Conservation (phyloP, 805 yeast species). For the Priceomyces fermenticarens region DNA sequence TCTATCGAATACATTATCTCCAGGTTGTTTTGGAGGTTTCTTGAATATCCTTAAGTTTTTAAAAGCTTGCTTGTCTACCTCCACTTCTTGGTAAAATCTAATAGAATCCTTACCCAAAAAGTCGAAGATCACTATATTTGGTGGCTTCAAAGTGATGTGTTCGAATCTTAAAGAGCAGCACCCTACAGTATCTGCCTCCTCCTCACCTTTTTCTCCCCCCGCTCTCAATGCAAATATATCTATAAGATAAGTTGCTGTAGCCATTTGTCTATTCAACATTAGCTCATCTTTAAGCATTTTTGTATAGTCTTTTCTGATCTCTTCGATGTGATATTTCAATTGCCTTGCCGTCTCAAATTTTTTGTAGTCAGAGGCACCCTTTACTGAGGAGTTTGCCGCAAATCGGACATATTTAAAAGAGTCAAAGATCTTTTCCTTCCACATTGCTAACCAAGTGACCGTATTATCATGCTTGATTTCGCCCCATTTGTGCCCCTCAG, state of each 20-base stretch:
- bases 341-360: conserved; percentile 94
- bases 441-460: conserved; percentile 95
- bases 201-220: conserved; percentile 96
- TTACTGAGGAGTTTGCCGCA: conserved; percentile 86
- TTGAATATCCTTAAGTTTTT: conserved; percentile 85
- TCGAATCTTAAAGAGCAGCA: conserved; percentile 93
- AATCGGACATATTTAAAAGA: conserved; percentile 84
- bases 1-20: conserved; percentile 90
- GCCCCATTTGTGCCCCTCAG: conserved; percentile 88
- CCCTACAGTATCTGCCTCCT: conserved; percentile 97
- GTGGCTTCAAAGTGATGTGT: conserved; percentile 83
- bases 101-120: conserved; percentile 95
- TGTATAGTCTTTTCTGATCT: conserved; percentile 72
- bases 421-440: conserved; percentile 90
- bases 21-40: conserved; percentile 83
- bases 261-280: conserved; percentile 87
- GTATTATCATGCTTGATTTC: conserved; percentile 84
- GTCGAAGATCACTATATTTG: conserved; percentile 82
- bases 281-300: conserved; percentile 64
- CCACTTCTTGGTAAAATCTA: conserved; percentile 86
- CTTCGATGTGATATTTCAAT: conserved; percentile 66
- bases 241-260: conserved; percentile 89
- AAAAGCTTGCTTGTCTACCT: conserved; percentile 88
- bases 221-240: conserved; percentile 95
- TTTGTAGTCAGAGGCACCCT: conserved; percentile 86